Evolutionary conservation across 768 basidiomycete species (phyloP).

Genomic region (Podaxis sp.): DNA sequence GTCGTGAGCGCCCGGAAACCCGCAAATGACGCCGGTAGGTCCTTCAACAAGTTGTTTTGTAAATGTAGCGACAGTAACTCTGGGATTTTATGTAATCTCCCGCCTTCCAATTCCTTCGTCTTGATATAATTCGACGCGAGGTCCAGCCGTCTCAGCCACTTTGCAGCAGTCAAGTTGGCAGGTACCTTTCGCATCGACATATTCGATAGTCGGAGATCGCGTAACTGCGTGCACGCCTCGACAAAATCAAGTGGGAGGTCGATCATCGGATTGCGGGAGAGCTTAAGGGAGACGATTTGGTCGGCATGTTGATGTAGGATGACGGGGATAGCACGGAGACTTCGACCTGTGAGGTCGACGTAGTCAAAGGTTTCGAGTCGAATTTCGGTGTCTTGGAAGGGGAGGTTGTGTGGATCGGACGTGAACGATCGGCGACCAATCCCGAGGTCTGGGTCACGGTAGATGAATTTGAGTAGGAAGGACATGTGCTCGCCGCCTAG

Average conservation of each 20-base stretch:
- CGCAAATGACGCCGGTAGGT: constrained; percentile 83
- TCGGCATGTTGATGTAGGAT: constrained; percentile 81
- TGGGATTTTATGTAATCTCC: constrained; percentile 74
- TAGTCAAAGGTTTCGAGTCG: constrained; percentile 68
- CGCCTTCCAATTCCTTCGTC: constrained; percentile 84
- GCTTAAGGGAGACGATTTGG: constrained; percentile 78
- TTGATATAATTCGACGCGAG: constrained; percentile 89
- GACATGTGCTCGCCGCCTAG: constrained; percentile 76
- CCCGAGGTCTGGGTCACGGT: constrained; percentile 74
- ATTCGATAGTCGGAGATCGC: constrained; percentile 81
- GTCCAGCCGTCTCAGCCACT: constrained; percentile 76
- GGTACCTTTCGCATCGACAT: constrained; percentile 97
- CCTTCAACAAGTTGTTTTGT: constrained; percentile 91
- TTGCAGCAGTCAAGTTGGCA: constrained; percentile 72
- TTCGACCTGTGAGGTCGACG: constrained; percentile 78
- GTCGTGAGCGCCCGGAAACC: constrained; percentile 66
- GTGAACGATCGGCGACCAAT: constrained; percentile 44
- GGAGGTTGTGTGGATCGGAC: not conserved
- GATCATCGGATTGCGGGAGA: constrained; percentile 93
- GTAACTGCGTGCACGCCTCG: constrained; percentile 78
- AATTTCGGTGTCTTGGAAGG: constrained; percentile 67
- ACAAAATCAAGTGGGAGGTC: constrained; percentile 97
- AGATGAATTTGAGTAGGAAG: constrained; percentile 88
- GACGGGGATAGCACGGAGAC: constrained; percentile 87
- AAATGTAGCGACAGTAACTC: constrained; percentile 67